Base-by-base conservation (phyloP, 139 green algal genomes). In the Marvania coccoides region DNA sequence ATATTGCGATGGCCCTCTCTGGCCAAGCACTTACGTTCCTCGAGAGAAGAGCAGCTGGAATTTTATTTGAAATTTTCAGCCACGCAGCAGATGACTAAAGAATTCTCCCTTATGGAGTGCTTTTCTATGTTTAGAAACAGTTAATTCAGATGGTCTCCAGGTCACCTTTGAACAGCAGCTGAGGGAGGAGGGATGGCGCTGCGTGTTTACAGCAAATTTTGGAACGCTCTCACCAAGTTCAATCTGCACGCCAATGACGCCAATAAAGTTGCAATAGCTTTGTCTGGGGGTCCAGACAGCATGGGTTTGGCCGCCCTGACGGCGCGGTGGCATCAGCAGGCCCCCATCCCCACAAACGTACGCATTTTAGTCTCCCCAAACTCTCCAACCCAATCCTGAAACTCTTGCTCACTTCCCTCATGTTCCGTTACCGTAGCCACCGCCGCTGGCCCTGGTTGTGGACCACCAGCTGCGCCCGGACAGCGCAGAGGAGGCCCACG, bases 281-380 rank as follows among this genome's bases (percentile, higher is more conserved):
- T 85, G 14, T 85, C 76, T 10, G 79, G 77, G 14, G 79, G 79
- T 0, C 48, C 67, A 2, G 79, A 85, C 65, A 85, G 77, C 58
- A 33, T 85, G 23, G 79, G 71, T 3, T 54, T 85, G 8, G 72
- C 77, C 4, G 30, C 65, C 13, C 53, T 85, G 14, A 29, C 61
- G 23, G 60, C 70, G 0, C 56, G 62, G 40, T 76, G 69, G 69
- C 30, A 34, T 30, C 28, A 40, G 4, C 14, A 37, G 19, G 19
- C 19, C 19, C 42, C 19, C 34, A 35, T 48, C 6, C 56, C 26
- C 35, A 61, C 4, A 24, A 36, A 4, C 8, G 4, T 5, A 5
- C 6, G 54, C 24, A 42, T 30, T 15, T 61, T 51, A 33, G 42
- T 51, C 19, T 19, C 42, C 19, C 19, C 42, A 51, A 19, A 51